A percentile compares a stretch with the other conserved stretches of the same genome.
Evolutionary conservation across 164 flowering plant genomes (phyloP).

Genomic region (Sextonia rubra): DNA sequence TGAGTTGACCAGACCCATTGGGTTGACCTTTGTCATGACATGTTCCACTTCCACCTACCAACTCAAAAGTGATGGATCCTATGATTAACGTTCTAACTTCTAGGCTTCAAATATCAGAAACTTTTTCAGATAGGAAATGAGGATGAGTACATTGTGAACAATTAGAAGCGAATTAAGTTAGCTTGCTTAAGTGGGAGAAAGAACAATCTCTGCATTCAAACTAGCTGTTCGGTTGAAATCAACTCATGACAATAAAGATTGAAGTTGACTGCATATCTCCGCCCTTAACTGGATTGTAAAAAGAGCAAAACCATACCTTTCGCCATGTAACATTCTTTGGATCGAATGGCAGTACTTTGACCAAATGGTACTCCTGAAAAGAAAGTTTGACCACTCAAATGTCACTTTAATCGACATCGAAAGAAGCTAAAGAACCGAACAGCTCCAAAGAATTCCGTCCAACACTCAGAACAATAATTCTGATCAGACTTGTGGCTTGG

Average conservation of each 20-base stretch:
- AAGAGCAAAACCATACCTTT: conserved; percentile 58
- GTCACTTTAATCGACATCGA: conserved; percentile 19
- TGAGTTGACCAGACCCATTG: no score
- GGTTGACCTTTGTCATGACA: no score
- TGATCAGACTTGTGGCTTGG: not conserved
- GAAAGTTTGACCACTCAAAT: conserved; percentile 36
- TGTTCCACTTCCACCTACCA: no score
- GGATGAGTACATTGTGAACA: no score
- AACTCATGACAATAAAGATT: not conserved
- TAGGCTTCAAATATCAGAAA: no score
- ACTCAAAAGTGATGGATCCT: no score
- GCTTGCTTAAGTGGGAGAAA: not conserved
- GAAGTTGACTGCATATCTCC: not conserved
- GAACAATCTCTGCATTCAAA: not conserved
- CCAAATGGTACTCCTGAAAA: conserved; percentile 82
- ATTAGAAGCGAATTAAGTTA: not conserved
- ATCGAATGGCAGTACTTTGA: conserved; percentile 42
- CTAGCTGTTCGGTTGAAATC: not conserved
- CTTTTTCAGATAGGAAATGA: no score
- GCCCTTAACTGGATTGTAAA: not conserved
- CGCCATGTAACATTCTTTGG: conserved; percentile 60
- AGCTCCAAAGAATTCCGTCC: not conserved
- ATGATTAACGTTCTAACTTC: no score
- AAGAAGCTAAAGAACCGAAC: conserved; percentile 14
- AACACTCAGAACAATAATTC: not conserved